A percentile compares a stretch with the other conserved stretches of the same genome.
Evolutionary conservation across 805 yeast species (phyloP).

Genomic region (Tetrapisispora namnaoensis): DNA sequence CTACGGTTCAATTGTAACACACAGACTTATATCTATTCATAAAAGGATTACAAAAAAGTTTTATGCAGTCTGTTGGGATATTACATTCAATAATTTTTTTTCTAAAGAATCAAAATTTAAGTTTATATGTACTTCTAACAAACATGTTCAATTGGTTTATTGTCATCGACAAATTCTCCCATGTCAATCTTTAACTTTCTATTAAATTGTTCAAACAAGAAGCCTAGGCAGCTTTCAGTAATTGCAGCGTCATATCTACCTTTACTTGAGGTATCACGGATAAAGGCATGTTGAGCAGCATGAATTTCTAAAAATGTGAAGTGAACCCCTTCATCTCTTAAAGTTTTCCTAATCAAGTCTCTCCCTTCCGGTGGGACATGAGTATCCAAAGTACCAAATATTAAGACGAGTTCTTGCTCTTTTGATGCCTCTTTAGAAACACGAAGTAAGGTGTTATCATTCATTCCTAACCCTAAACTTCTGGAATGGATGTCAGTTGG

Average conservation of each 20-base stretch:
- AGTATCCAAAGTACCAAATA: constrained; percentile 70
- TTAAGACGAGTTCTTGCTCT: constrained; percentile 49
- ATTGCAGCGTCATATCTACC: constrained; percentile 79
- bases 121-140: constrained; percentile 33
- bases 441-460: constrained; percentile 57
- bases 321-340: constrained; percentile 50
- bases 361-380: constrained; percentile 76
- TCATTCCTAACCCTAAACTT: constrained; percentile 51
- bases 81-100: too few species aligned
- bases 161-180: constrained; percentile 51
- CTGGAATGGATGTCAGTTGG: constrained; percentile 71
- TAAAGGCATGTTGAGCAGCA: constrained; percentile 78
- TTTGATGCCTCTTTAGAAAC: constrained; percentile 41
- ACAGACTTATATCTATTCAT: too few species aligned
- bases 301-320: constrained; percentile 66
- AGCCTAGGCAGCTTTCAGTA: constrained; percentile 55
- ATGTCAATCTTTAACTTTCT: constrained; percentile 56
- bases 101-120: too few species aligned
- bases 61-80: too few species aligned
- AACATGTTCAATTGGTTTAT: constrained; percentile 46
- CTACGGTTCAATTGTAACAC: too few species aligned
- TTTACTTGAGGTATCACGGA: constrained; percentile 67
- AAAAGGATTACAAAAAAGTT: too few species aligned
- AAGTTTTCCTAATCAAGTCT: constrained; percentile 52
- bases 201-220: constrained; percentile 61